These are phyloP conservation scores for Monilinia polystroma DNA, from an alignment of 2,329 filamentous ascomycete species.

Conservation along the genomic window DNA sequence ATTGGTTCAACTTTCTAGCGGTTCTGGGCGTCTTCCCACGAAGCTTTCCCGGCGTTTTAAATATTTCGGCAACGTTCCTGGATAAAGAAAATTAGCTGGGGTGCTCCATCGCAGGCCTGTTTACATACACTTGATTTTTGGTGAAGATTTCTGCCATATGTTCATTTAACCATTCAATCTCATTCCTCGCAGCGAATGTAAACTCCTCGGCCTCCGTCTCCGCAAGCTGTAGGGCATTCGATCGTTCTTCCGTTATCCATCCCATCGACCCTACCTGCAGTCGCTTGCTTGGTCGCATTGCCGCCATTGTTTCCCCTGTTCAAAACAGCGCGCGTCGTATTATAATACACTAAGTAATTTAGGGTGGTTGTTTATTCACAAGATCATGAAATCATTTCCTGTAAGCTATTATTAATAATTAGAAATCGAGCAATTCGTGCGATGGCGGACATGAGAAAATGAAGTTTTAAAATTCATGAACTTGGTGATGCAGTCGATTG, in stretches of 20 bases:
- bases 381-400: slow-evolving; percentile 33
- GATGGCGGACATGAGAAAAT: slow-evolving; percentile 27
- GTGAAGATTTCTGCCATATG: slow-evolving; percentile 96
- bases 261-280: slow-evolving; percentile 73
- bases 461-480: slow-evolving; percentile 22
- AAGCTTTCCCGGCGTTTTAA: slow-evolving; percentile 87
- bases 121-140: slow-evolving; percentile 76
- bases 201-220: slow-evolving; percentile 89
- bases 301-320: slow-evolving; percentile 37
- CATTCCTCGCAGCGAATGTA: slow-evolving; percentile 85
- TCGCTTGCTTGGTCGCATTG: slow-evolving; percentile 48
- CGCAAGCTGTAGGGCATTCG: slow-evolving; percentile 72
- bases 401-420: slow-evolving; percentile 23
- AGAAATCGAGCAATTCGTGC: slow-evolving; percentile 11
- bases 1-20: slow-evolving; percentile 57
- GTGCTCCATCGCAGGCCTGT: slow-evolving; percentile 28
- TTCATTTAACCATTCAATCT: slow-evolving; percentile 97
- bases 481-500: slow-evolving; percentile 29
- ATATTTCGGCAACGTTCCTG: slow-evolving; percentile 91
- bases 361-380: slow-evolving; percentile 14
- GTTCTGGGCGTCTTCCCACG: slow-evolving; percentile 79
- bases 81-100: slow-evolving; percentile 25
- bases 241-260: slow-evolving; percentile 85
- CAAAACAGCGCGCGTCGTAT: slow-evolving; percentile 39
- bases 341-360: slow-evolving; percentile 21